These are phyloP conservation scores for Tetrahymena elliotti DNA, from an alignment of 73 alveolate species.

Conservation along the genomic window DNA sequence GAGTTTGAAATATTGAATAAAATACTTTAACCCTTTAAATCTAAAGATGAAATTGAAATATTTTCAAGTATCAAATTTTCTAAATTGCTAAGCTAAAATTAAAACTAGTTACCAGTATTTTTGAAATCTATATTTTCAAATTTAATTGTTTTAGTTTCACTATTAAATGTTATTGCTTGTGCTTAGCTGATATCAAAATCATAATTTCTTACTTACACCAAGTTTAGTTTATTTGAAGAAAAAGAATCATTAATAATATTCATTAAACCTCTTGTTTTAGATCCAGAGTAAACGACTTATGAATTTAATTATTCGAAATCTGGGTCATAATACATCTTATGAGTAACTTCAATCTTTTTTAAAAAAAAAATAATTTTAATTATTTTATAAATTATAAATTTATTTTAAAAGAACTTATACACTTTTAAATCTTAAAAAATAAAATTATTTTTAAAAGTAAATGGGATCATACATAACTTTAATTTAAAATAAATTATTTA, in stretches of 20 bases:
- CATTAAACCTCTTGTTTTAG: neutral
- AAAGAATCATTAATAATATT: neutral
- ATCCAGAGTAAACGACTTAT: neutral
- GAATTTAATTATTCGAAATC: neutral
- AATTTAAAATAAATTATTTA: no score
- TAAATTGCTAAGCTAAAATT: no score
- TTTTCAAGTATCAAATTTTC: neutral
- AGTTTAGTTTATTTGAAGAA: neutral
- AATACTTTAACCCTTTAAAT: neutral
- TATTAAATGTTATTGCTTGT: no score
- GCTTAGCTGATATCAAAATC: neutral
- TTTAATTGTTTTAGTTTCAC: neutral
- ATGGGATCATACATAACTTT: no score
- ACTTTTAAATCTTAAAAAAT: no score
- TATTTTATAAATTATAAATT: no score
- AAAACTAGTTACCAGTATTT: neutral
- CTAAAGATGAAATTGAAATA: no score
- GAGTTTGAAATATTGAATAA: neutral
- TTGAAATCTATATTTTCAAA: no score
- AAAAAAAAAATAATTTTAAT: no score
- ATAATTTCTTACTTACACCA: neutral
- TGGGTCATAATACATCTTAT: neutral
- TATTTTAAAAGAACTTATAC: no score
- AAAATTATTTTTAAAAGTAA: no score
- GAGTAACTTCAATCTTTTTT: neutral